These are phyloP conservation scores for Neonectria sp. DNA, from an alignment of 2,329 filamentous ascomycete species.

Conservation along the genomic window DNA sequence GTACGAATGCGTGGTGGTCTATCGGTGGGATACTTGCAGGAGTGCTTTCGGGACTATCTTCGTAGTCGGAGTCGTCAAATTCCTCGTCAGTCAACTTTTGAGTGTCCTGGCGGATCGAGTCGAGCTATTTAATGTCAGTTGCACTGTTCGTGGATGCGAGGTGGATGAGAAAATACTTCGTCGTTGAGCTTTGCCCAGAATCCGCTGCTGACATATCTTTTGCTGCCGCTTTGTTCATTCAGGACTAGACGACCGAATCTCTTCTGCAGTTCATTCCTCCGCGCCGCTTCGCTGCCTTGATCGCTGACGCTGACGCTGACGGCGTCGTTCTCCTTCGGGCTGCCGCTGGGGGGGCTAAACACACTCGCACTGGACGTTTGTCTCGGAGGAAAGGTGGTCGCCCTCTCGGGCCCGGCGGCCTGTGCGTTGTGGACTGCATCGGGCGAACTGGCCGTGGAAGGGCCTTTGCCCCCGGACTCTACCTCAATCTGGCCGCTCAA, in stretches of 20 bases:
- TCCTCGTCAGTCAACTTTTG: slow-evolving; percentile 62
- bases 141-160: not conserved
- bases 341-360: slow-evolving; percentile 22
- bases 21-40: slow-evolving; percentile 52
- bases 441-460: slow-evolving; percentile 51
- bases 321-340: slow-evolving; percentile 47
- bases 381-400: slow-evolving; percentile 32
- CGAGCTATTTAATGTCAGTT: slow-evolving; percentile 48
- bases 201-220: slow-evolving; percentile 81
- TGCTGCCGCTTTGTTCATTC: slow-evolving; percentile 77
- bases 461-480: slow-evolving; percentile 56
- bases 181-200: slow-evolving; percentile 85
- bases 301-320: slow-evolving; percentile 36
- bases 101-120: slow-evolving; percentile 65
- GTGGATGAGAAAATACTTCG: slow-evolving; percentile 64
- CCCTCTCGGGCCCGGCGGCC: slow-evolving; percentile 29
- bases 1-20: slow-evolving; percentile 80
- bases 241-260: slow-evolving; percentile 79
- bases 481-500: slow-evolving; percentile 75
- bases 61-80: slow-evolving; percentile 70
- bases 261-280: slow-evolving; percentile 51
- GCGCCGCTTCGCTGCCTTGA: slow-evolving; percentile 53
- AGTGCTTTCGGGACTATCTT: slow-evolving; percentile 67
- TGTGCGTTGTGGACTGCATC: slow-evolving; percentile 43
- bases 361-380: slow-evolving; percentile 35